Base-by-base conservation (phyloP, 495 filamentous ascomycete genomes). In the Daldinia concentrica region DNA sequence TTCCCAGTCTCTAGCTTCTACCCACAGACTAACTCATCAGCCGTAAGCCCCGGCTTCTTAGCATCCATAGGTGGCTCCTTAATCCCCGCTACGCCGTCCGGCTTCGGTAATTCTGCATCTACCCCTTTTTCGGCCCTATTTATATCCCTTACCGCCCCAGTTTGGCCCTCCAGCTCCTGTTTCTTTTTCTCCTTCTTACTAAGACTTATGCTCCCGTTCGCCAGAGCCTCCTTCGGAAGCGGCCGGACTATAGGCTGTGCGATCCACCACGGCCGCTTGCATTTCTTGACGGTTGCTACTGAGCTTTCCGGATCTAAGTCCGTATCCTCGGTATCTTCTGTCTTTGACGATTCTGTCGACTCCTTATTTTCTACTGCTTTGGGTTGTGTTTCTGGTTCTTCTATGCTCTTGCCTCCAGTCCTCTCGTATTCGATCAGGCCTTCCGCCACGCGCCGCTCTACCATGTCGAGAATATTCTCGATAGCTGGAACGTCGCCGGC, bases 211-310 rank as follows among this genome's bases (percentile, higher is more conserved):
- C 90, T 89, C 3, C 95, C 95, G 73, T 90, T 93, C 72, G 89
- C 88, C 62, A 95, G 66, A 17, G 95, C 95, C 81, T 98, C 95
- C 73, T 92, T 92, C 0, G 95, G 95, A 74, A 97, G 74, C 39
- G 94, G 94, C 32, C 95, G 83, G 2, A 97, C 85, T 71, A 98
- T 92, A 3, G 95, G 93, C 80, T 99, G 95, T 50, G 92, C 95
- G 4, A 97, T 83, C 92, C 94, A 99, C 86, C 89, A 98, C 3
- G 95, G 95, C 58, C 92, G 79, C 74, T 87, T 88, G 74, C 92
- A 94, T 56, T 86, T 82, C 62, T 84, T 86, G 30, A 94, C 90
- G 1, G 90, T 87, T 30, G 86, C 86, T 27, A 88, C 85, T 9
- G 92, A 94, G 62, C 88, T 90, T 68, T 86, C 84, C 0, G 69